These are phyloP conservation scores for Bifiguratus adelaidae DNA, from an alignment of 192 early-diverging fungal species.

Conservation along the genomic window DNA sequence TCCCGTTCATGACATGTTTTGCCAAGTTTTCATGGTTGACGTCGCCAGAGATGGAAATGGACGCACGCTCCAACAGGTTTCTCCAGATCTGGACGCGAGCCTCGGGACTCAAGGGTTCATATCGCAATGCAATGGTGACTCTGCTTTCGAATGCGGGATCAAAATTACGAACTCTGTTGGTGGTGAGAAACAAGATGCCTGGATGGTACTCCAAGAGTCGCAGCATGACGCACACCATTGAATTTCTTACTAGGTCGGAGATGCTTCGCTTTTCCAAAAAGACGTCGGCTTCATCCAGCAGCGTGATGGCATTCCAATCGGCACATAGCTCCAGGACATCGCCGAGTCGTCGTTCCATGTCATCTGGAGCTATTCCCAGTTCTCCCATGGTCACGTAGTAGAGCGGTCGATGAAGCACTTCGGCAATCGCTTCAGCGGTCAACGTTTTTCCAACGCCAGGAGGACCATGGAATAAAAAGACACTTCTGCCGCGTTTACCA, in stretches of 20 bases:
- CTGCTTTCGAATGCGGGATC: conserved; percentile 42
- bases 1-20: no score
- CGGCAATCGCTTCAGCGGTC: conserved; percentile 48
- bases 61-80: no score
- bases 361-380: conserved; percentile 38
- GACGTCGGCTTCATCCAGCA: conserved; percentile 50
- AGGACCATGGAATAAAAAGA: conserved; percentile 46
- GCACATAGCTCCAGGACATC: conserved; percentile 38
- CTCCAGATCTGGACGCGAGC: conserved; percentile 39
- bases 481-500: conserved; percentile 38
- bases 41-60: no score
- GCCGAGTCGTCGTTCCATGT: conserved; percentile 34
- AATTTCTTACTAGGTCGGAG: conserved; percentile 38
- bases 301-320: conserved; percentile 39
- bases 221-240: conserved; percentile 46
- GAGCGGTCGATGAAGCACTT: conserved; percentile 36
- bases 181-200: conserved; percentile 53
- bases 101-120: conserved; percentile 22
- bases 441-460: conserved; percentile 48
- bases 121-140: conserved; percentile 39
- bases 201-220: conserved; percentile 48
- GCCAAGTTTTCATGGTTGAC: no score
- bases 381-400: conserved; percentile 53
- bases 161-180: conserved; percentile 46
- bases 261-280: conserved; percentile 39